Evolutionary conservation across 1,284 basidiomycete species (phyloP).

Genomic region (Pulchroboletus neoregius): DNA sequence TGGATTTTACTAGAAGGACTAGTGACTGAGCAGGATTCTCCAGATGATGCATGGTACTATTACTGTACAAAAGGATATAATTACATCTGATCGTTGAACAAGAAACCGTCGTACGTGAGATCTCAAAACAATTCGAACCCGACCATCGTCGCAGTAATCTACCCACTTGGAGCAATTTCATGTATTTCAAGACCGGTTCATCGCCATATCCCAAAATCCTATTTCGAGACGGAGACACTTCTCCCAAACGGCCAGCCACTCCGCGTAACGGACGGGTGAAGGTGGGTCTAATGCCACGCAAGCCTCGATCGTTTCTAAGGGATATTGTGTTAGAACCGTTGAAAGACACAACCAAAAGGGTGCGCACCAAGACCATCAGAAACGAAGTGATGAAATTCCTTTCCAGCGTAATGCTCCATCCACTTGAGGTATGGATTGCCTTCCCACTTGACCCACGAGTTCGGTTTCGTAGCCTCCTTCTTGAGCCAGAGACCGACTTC

Average conservation of each 20-base stretch:
- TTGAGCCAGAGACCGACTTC: constrained; percentile 85
- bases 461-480: constrained; percentile 46
- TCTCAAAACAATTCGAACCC: no score
- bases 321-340: neutral
- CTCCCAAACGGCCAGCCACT: constrained; percentile 75
- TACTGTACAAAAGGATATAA: neutral
- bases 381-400: constrained; percentile 69
- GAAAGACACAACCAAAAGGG: no score
- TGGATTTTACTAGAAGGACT: no score
- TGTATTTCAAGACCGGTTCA: constrained; percentile 40
- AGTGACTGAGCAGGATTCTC: no score
- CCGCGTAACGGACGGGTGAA: constrained; percentile 53
- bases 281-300: constrained; percentile 64
- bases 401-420: constrained; percentile 81
- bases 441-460: constrained; percentile 55
- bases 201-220: constrained; percentile 87
- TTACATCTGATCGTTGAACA: neutral
- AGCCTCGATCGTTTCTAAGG: constrained; percentile 57
- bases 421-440: constrained; percentile 75
- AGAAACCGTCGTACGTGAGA: no score
- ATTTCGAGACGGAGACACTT: constrained; percentile 78
- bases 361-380: constrained; percentile 63
- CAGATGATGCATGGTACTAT: no score
- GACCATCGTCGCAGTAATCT: no score
- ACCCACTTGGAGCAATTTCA: neutral